phyloP scores from a whole-genome alignment of 169 alveolate species.

The Plasmodium gonderi region DNA sequence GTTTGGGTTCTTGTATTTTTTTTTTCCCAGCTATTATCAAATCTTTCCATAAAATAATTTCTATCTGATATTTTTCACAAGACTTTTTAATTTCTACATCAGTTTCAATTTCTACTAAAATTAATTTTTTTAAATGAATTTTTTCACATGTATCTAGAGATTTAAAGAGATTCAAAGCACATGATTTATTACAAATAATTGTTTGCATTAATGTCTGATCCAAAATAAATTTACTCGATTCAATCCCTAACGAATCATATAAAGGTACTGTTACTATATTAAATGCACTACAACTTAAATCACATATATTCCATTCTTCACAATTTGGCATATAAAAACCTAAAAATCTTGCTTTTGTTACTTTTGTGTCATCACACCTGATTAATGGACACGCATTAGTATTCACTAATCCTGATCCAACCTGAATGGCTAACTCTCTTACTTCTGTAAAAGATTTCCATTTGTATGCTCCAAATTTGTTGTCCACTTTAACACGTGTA shows the following conservation, averaged over 20 bases:
- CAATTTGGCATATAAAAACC: conserved; percentile 84
- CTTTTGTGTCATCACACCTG: conserved; percentile 28
- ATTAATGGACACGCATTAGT: conserved; percentile 46
- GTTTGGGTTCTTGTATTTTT: conserved; percentile 74
- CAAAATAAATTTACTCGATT: conserved; percentile 79
- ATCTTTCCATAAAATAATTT: conserved; percentile 78
- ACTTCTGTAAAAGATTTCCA: conserved; percentile 39
- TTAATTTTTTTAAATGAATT: conserved; percentile 23
- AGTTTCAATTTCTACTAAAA: conserved; percentile 32
- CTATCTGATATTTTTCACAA: conserved; percentile 22
- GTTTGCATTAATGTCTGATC: conserved; percentile 76
- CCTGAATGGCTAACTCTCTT: not conserved
- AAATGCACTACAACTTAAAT: conserved; percentile 87
- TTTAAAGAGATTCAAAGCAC: conserved; percentile 40
- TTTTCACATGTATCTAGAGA: conserved; percentile 34
- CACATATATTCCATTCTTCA: conserved; percentile 87
- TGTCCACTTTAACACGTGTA: conserved; percentile 5
- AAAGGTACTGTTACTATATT: conserved; percentile 87
- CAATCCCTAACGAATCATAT: conserved; percentile 85
- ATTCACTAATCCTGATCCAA: conserved; percentile 61
- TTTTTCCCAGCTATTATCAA: conserved; percentile 75
- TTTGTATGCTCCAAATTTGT: conserved; percentile 32
- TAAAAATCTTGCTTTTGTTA: conserved; percentile 31
- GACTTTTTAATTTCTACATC: conserved; percentile 45
- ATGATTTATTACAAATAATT: conserved; percentile 34